These are phyloP conservation scores for Yamadazyma dushanensis DNA, from an alignment of 1,139 yeast genomes.

Conservation along the genomic window DNA sequence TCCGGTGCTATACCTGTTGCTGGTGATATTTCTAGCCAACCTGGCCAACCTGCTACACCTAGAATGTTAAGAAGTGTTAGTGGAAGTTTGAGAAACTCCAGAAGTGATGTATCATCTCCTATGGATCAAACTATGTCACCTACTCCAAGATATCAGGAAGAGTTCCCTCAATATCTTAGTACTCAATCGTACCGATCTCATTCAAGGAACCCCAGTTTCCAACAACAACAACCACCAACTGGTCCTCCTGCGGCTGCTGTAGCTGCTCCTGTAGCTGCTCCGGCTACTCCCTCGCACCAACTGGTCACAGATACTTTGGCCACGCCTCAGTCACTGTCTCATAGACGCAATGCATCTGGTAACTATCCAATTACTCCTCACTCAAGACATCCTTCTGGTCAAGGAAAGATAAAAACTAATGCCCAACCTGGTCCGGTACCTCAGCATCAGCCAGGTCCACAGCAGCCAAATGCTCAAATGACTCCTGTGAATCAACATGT, in stretches of 20 bases:
- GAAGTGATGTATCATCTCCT: slow-evolving; percentile 13
- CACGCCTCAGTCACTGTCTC: slow-evolving; percentile 16
- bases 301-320: too few relatives aligned
- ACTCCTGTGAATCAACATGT: too few relatives aligned
- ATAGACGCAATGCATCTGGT: slow-evolving; percentile 15
- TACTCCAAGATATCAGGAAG: slow-evolving; percentile 14
- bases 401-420: too few relatives aligned
- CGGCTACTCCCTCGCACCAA: too few relatives aligned
- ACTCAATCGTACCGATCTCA: slow-evolving; percentile 16
- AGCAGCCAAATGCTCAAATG: too few relatives aligned
- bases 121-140: slow-evolving; percentile 20
- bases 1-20: not conserved
- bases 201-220: slow-evolving; percentile 24
- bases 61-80: slow-evolving; percentile 67
- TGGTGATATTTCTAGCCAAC: not conserved
- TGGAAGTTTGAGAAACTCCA: slow-evolving; percentile 28
- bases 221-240: slow-evolving; percentile 10
- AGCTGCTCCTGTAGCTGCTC: not conserved
- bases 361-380: slow-evolving; percentile 1
- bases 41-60: slow-evolving; percentile 68
- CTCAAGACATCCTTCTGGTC: slow-evolving; percentile 3
- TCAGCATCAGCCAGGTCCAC: too few relatives aligned
- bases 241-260: not conserved
- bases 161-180: slow-evolving; percentile 20
- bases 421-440: too few relatives aligned